These are phyloP conservation scores for Thelephora ganbajun DNA, from an alignment of 768 basidiomycete genomes.

Conservation along the genomic window DNA sequence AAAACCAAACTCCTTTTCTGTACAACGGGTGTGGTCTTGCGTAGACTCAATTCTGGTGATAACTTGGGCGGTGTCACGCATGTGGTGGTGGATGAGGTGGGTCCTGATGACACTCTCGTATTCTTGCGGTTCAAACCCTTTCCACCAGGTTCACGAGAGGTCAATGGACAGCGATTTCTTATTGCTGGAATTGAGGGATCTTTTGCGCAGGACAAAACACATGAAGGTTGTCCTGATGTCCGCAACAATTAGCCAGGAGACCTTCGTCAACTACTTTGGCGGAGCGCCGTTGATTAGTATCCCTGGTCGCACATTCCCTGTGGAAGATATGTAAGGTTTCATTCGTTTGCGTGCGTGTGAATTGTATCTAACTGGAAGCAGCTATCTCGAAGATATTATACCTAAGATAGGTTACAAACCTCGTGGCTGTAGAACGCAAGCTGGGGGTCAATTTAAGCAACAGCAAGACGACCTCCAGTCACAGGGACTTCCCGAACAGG, in stretches of 20 bases:
- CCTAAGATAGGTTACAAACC: conserved; percentile 43
- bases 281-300: conserved; percentile 73
- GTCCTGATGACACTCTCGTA: conserved; percentile 2
- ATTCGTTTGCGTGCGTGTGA: neutral
- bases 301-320: conserved; percentile 70
- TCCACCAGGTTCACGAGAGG: conserved; percentile 71
- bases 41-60: conserved; percentile 66
- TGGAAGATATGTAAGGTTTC: conserved; percentile 47
- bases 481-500: conserved; percentile 38
- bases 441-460: conserved; percentile 19
- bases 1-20: conserved; percentile 77
- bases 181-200: conserved; percentile 68
- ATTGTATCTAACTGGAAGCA: conserved; percentile 15
- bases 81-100: conserved; percentile 82
- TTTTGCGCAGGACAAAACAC: conserved; percentile 44
- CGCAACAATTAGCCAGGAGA: conserved; percentile 86
- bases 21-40: conserved; percentile 86
- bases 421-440: conserved; percentile 19
- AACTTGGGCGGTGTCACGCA: conserved; percentile 60
- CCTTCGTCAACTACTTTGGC: conserved; percentile 72
- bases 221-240: conserved; percentile 87
- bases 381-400: conserved; percentile 75
- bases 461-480: conserved; percentile 32
- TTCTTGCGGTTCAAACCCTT: neutral
- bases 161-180: conserved; percentile 86